phyloP scores from a whole-genome alignment of 2,329 filamentous ascomycete species.

The Periconia digitata region DNA sequence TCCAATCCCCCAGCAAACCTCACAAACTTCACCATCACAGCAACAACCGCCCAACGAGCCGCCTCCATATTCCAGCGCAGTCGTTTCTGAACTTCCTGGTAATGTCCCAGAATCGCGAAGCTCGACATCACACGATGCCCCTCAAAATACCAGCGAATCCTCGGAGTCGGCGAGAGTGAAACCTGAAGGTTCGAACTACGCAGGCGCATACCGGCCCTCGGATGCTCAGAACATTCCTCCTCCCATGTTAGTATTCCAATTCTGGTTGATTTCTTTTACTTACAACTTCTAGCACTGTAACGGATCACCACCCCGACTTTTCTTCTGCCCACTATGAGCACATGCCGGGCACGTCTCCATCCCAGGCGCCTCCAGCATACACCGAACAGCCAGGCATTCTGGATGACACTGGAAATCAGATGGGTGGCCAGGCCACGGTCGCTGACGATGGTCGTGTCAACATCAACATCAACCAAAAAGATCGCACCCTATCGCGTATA shows the following conservation, averaged over 20 bases:
- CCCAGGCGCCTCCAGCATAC: constrained; percentile 43
- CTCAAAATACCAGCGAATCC: constrained; percentile 4
- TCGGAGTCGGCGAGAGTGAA: constrained; percentile 16
- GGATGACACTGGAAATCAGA: constrained; percentile 37
- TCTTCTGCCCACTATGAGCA: constrained; percentile 16
- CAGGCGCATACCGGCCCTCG: constrained; percentile 28
- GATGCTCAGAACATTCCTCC: constrained; percentile 16
- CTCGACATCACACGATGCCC: constrained; percentile 5
- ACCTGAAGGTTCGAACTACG: constrained; percentile 30
- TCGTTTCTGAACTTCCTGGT: constrained; percentile 14
- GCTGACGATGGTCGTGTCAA: constrained; percentile 45
- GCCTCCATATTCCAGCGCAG: constrained; percentile 15
- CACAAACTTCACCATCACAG: neutral
- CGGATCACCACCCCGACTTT: constrained; percentile 16
- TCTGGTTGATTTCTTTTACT: neutral
- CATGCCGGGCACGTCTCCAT: constrained; percentile 13
- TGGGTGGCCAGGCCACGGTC: constrained; percentile 50
- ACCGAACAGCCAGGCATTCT: constrained; percentile 45
- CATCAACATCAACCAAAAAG: constrained; percentile 44
- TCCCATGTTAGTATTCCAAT: constrained; percentile 11
- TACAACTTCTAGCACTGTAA: constrained; percentile 10
- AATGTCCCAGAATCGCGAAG: constrained; percentile 4
- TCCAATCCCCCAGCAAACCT: neutral
- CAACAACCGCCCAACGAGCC: constrained; percentile 5
- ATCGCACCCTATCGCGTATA: constrained; percentile 37